Conservation (phyloP, 2,329 filamentous ascomycete species). For the Ceratocystis colombiana region DNA sequence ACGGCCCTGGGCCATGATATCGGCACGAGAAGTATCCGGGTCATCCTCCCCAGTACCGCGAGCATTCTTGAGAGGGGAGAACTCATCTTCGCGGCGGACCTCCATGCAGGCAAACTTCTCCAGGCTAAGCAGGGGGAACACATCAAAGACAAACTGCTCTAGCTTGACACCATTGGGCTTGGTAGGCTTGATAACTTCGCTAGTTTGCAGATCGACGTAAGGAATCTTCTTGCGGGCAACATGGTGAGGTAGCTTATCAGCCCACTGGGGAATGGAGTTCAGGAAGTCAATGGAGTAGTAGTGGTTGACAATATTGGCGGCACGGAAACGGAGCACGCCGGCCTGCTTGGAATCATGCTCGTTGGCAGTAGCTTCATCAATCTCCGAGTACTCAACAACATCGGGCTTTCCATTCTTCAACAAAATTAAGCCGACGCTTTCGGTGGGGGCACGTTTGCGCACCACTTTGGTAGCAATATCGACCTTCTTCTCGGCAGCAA, state of each 20-base stretch:
- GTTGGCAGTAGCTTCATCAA: slow-evolving; percentile 78
- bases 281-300: slow-evolving; percentile 96
- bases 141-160: slow-evolving; percentile 77
- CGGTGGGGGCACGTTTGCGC: slow-evolving; percentile 90
- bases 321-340: slow-evolving; percentile 83
- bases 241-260: slow-evolving; percentile 80
- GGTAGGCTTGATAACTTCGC: slow-evolving; percentile 76
- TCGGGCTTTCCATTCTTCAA: slow-evolving; percentile 93
- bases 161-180: slow-evolving; percentile 98
- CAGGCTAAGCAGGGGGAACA: slow-evolving; percentile 75
- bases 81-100: slow-evolving; percentile 93
- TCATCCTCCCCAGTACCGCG: slow-evolving; percentile 82
- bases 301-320: slow-evolving; percentile 99
- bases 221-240: slow-evolving; percentile 98
- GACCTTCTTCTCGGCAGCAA: slow-evolving; percentile 75
- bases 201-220: slow-evolving; percentile 62
- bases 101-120: slow-evolving; percentile 92
- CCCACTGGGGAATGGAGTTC: slow-evolving; percentile 79
- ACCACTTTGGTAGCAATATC: slow-evolving; percentile 99
- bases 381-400: slow-evolving; percentile 98
- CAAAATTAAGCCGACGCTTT: slow-evolving; percentile 89
- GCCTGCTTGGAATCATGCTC: slow-evolving; percentile 73
- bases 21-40: slow-evolving; percentile 79
- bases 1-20: slow-evolving; percentile 83
- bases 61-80: slow-evolving; percentile 91